Evolutionary conservation across 2,329 filamentous ascomycete species (phyloP), one percentile per base, ranked within the genome.

Genomic region (Zasmidium citrigriseum): DNA sequence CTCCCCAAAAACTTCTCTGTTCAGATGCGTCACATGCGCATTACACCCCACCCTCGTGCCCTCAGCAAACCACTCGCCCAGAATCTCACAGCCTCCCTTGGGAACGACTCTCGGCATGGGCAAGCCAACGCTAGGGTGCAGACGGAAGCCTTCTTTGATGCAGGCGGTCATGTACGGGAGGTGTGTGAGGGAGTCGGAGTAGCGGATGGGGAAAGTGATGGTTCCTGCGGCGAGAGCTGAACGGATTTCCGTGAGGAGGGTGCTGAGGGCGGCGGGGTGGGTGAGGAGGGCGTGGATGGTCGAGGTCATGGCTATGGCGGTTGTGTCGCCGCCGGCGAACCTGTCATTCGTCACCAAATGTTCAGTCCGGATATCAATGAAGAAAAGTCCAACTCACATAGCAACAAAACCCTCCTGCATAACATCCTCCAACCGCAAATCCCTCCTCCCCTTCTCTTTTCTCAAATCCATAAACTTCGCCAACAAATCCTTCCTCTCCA

Each of bases 101-200:
- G 77, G 77, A 0, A 72, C 71, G 1, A 74, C 69, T 12, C 78
- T 68, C 10, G 74, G 74, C 2, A 80, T 65, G 11, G 66, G 71
- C 58, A 76, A 71, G 2, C 78, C 77, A 1, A 76, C 71, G 1
- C 77, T 73, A 3, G 78, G 77, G 60, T 79, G 75, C 73, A 62
- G 77, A 70, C 78, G 73, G 9, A 79, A 66, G 0, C 76, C 70
- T 63, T 81, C 78, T 59, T 77, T 75, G 64, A 80, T 78, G 27
- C 76, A 69, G 16, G 76, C 76, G 57, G 76, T 72, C 2, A 78
- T 69, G 62, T 78, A 79, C 0, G 75, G 66, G 62, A 75, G 68
- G n/a, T n/a, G n/a, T 9, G 67, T 62, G 20, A 68, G 61, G 2
- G 70, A 68, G 52, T 74, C 67, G 21, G 57, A 57, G 7, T 69